A percentile compares a stretch with the other conserved stretches of the same genome.
phyloP scores from a whole-genome alignment of 352 stramenopile genomes.

The Thraustochytrium sp. region DNA sequence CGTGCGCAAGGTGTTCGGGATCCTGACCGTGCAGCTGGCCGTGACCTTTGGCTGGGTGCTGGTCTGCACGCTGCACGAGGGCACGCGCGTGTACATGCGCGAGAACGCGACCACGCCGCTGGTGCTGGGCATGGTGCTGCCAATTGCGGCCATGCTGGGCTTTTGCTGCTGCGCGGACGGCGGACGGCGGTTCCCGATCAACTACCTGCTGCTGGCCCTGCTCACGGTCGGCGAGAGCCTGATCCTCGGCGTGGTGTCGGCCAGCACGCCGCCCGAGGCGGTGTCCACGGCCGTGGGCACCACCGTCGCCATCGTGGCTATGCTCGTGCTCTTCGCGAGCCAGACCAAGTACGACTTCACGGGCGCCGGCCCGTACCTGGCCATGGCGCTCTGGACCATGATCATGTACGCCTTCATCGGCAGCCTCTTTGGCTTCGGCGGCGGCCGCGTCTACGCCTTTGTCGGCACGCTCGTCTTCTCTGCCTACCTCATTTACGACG shows the following conservation, averaged over 20 bases:
- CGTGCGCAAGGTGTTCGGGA: conserved; percentile 57
- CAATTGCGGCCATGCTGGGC: conserved; percentile 20
- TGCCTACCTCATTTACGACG: conserved; percentile 57
- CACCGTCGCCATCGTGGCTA: conserved; percentile 54
- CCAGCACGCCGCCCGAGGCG: conserved; percentile 44
- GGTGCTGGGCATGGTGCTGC: conserved; percentile 46
- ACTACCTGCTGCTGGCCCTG: conserved; percentile 51
- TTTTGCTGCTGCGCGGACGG: conserved; percentile 51
- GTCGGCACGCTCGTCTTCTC: conserved; percentile 55
- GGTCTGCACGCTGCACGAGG: conserved; percentile 50
- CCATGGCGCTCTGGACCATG: conserved; percentile 52
- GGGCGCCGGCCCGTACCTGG: conserved; percentile 54
- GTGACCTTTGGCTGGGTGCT: conserved; percentile 49
- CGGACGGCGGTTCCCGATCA: conserved; percentile 49
- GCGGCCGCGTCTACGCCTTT: conserved; percentile 54
- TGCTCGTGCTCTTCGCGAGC: conserved; percentile 54
- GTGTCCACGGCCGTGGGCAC: conserved; percentile 55
- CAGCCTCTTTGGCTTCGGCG: conserved; percentile 52
- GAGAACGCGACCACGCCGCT: conserved; percentile 48
- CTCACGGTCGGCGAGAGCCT: conserved; percentile 55
- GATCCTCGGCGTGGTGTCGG: conserved; percentile 52
- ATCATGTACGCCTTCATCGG: conserved; percentile 56
- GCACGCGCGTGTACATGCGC: conserved; percentile 52
- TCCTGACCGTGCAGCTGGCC: conserved; percentile 53
- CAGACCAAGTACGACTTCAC: conserved; percentile 58